phyloP scores from a whole-genome alignment of 352 stramenopile species.

The Phytophthora podocarpi region DNA sequence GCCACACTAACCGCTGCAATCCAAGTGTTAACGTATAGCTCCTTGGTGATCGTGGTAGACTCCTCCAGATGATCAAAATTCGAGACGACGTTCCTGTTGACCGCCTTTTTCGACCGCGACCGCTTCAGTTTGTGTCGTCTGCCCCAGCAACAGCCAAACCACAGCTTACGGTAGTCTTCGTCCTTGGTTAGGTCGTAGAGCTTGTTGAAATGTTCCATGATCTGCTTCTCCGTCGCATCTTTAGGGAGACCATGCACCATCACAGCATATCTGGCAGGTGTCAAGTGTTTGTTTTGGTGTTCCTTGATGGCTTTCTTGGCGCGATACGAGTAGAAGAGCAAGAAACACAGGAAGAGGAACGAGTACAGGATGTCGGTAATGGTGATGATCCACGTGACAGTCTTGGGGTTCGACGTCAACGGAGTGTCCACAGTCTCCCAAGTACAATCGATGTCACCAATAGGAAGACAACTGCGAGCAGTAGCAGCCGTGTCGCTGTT shows the following conservation, averaged over 20 bases:
- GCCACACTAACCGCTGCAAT: slow-evolving; percentile 84
- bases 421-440: slow-evolving; percentile 50
- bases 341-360: slow-evolving; percentile 46
- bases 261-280: slow-evolving; percentile 58
- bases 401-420: slow-evolving; percentile 42
- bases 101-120: slow-evolving; percentile 37
- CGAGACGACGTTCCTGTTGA: slow-evolving; percentile 49
- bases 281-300: slow-evolving; percentile 51
- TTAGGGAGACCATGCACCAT: slow-evolving; percentile 38
- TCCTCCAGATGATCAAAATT: slow-evolving; percentile 70
- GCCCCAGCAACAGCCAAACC: slow-evolving; percentile 68
- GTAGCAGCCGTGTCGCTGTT: slow-evolving; percentile 30
- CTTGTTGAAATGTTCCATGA: slow-evolving; percentile 73
- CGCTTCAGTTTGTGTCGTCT: slow-evolving; percentile 47
- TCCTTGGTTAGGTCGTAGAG: slow-evolving; percentile 69
- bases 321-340: slow-evolving; percentile 41
- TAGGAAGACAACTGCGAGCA: slow-evolving; percentile 37
- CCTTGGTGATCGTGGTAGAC: slow-evolving; percentile 44
- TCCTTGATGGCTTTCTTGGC: slow-evolving; percentile 38
- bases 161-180: slow-evolving; percentile 57
- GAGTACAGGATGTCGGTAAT: slow-evolving; percentile 47
- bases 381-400: slow-evolving; percentile 54
- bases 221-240: slow-evolving; percentile 62
- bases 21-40: slow-evolving; percentile 79
- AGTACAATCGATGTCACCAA: slow-evolving; percentile 50